Evolutionary conservation across 176 grass and related monocot genomes (phyloP), one percentile per base, ranked within the genome.

Genomic region (Bolboschoenus planiculmis): DNA sequence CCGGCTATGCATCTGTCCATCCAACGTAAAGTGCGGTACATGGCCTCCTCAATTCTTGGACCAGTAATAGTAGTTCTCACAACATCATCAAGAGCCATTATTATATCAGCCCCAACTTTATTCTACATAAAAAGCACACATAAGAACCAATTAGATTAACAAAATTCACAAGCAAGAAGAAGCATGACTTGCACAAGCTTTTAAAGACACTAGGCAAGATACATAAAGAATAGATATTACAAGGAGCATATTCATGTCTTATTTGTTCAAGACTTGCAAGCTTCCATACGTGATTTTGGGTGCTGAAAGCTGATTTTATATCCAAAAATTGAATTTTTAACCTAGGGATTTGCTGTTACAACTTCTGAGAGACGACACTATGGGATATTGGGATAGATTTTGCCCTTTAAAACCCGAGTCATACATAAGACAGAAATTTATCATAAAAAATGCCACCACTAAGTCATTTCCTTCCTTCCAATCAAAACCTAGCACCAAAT

Each of bases 61-160:
- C 95, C 95, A 51, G 92, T 98, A 88, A 95, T 98, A 77, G 95
- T 95, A 40, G 95, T 98, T 80, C 91, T 98, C 56, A 98, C 95
- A 82, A 95, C 95, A 91, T 98, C 95, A 85, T 98, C 95, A 90
- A 98, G 95, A 60, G 95, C 95, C 95, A 95, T 98, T 71, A 98
- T 98, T 83, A 98, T 98, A 87, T 98, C 95, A 80, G 95, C 95
- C 79, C 95, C 95, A 85, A 98, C 95, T 68, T 98, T 98, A 79
- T 98, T 98, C 95, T 98, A 68, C 24, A 80, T 21, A 72, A 36
- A 80, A 16, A 29, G 5, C 10, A 59, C 56, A 39, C 34, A 80
- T 5, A 35, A 37, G 4, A 70, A 71, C 39, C 71, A 83, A 83
- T 50, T 47, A 83, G 11, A 37, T 15, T 36, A 46, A 37, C 54